These are phyloP conservation scores for Cyclotella sp. DNA, from an alignment of 108 stramenopile genomes.

Conservation along the genomic window DNA sequence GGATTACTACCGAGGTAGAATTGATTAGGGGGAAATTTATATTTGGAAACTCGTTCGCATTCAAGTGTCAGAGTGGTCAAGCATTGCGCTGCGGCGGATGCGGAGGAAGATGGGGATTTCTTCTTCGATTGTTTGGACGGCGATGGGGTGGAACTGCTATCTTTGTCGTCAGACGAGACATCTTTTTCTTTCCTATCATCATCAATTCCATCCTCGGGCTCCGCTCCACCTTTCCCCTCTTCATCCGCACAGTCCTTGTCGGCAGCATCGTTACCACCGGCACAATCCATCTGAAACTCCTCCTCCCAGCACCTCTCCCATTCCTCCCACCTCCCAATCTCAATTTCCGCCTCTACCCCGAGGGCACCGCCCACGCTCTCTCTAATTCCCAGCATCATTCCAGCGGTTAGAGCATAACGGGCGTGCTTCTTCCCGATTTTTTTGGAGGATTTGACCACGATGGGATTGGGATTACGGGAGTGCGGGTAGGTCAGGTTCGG, in stretches of 20 bases:
- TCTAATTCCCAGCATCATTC: slow-evolving; percentile 92
- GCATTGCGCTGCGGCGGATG: slow-evolving; percentile 5
- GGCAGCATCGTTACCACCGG: neutral
- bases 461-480: slow-evolving; percentile 39
- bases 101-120: too few relatives aligned
- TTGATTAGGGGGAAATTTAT: slow-evolving; percentile 50
- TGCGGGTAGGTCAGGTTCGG: slow-evolving; percentile 14
- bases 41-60: slow-evolving; percentile 52
- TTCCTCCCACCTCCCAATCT: slow-evolving; percentile 41
- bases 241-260: neutral
- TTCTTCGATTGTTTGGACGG: neutral
- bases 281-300: slow-evolving; percentile 13
- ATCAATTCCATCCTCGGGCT: neutral
- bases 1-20: slow-evolving; percentile 47
- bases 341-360: slow-evolving; percentile 52
- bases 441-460: slow-evolving; percentile 40
- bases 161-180: neutral
- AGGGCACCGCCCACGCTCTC: slow-evolving; percentile 55
- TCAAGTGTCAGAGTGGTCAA: slow-evolving; percentile 30
- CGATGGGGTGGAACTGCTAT: neutral
- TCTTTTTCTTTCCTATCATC: neutral
- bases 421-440: slow-evolving; percentile 76
- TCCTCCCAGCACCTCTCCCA: slow-evolving; percentile 28
- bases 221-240: neutral
- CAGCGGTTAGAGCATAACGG: slow-evolving; percentile 77